A percentile compares a stretch with the other conserved stretches of the same genome.
Conservation (phyloP, 306 rosid species). For the Trichosanthes cucumerina region DNA sequence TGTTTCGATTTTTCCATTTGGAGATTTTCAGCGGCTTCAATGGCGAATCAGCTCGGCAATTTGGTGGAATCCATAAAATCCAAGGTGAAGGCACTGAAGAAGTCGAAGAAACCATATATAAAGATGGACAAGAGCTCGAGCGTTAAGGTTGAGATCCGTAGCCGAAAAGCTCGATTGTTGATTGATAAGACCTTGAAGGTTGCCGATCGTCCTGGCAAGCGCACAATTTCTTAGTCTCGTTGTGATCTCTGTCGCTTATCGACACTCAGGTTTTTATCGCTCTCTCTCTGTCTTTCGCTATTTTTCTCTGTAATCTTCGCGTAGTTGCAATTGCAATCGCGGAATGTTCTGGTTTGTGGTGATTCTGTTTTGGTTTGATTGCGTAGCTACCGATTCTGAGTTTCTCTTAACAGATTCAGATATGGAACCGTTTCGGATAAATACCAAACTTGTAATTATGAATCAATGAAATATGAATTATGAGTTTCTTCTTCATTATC, state of each 20-base stretch:
- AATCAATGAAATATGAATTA: neutral
- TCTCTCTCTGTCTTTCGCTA: neutral
- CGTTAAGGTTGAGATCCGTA: slow-evolving; percentile 85
- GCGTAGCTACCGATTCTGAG: slow-evolving; percentile 21
- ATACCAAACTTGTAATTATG: neutral
- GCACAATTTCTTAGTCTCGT: slow-evolving; percentile 12
- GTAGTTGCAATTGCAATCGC: neutral
- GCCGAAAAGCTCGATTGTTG: slow-evolving; percentile 70
- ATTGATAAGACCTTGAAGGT: slow-evolving; percentile 78
- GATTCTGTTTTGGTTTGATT: slow-evolving; percentile 7
- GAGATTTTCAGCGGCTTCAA: neutral
- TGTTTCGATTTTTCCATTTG: neutral
- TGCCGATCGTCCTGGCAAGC: slow-evolving; percentile 53
- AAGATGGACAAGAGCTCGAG: slow-evolving; percentile 94
- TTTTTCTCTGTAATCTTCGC: neutral
- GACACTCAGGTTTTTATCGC: neutral
- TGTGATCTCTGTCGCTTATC: neutral
- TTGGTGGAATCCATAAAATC: slow-evolving; percentile 73
- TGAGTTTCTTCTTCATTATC: neutral
- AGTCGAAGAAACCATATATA: slow-evolving; percentile 49
- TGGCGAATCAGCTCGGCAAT: slow-evolving; percentile 55
- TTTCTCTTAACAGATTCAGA: neutral
- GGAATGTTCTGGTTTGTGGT: neutral
- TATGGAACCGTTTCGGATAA: slow-evolving; percentile 32
- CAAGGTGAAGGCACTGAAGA: slow-evolving; percentile 55